Evolutionary conservation across 2,329 filamentous ascomycete species (phyloP).

Genomic region (Zalaria sp.): DNA sequence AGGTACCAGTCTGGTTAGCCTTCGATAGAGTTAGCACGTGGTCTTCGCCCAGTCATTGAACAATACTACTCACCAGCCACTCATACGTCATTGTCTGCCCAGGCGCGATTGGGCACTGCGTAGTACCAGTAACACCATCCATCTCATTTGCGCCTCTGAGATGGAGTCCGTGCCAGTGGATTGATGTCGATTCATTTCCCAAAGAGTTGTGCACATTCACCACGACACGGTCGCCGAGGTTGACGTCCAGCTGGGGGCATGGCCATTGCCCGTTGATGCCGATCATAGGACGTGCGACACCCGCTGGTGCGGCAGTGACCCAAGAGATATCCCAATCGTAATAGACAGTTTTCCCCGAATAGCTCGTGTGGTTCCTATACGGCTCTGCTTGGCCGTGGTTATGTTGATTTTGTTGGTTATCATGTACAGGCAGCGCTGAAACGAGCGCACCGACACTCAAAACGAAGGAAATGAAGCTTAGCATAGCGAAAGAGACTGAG

Average conservation of each 20-base stretch:
- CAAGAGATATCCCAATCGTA: slow-evolving; percentile 41
- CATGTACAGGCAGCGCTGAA: no score
- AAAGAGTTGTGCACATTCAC: slow-evolving; percentile 57
- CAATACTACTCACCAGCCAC: slow-evolving; percentile 39
- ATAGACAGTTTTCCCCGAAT: slow-evolving; percentile 22
- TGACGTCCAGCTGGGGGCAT: slow-evolving; percentile 56
- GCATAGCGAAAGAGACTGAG: no score
- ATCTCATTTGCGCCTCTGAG: slow-evolving; percentile 63
- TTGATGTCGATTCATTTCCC: slow-evolving; percentile 46
- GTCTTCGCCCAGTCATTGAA: neutral
- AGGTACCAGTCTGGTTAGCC: slow-evolving; percentile 36
- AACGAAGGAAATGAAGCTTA: no score
- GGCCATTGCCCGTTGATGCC: slow-evolving; percentile 64
- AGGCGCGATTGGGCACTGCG: slow-evolving; percentile 53
- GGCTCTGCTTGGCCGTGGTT: no score
- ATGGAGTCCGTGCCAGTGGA: slow-evolving; percentile 69
- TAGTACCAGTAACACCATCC: slow-evolving; percentile 57
- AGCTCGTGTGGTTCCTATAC: no score
- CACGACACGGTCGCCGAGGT: slow-evolving; percentile 57
- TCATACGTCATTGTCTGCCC: slow-evolving; percentile 51
- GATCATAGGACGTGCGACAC: slow-evolving; percentile 36
- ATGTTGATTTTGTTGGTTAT: no score
- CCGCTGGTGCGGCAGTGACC: slow-evolving; percentile 42
- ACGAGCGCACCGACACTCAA: no score
- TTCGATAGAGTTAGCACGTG: slow-evolving; percentile 24